These are phyloP conservation scores for Leishmania lainsoni DNA, from an alignment of 208 protist genomes.

Conservation along the genomic window DNA sequence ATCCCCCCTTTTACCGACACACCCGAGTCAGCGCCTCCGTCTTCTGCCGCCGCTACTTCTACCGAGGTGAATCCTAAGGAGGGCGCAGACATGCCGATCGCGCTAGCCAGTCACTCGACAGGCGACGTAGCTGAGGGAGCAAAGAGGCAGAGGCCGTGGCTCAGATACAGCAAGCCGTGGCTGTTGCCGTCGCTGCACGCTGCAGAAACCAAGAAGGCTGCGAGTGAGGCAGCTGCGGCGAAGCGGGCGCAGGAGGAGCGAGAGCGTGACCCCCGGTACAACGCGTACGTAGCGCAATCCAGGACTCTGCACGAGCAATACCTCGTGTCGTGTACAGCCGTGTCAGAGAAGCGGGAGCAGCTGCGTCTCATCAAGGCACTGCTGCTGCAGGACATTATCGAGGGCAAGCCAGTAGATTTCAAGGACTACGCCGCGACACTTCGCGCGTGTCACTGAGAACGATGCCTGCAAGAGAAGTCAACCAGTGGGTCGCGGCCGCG, in stretches of 20 bases:
- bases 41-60: neutral
- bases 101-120: no score
- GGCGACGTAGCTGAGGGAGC: neutral
- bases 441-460: neutral
- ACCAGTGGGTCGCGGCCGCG: neutral
- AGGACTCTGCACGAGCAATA: slow-evolving; percentile 33
- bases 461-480: neutral
- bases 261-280: slow-evolving; percentile 27
- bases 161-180: slow-evolving; percentile 72
- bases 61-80: neutral
- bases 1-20: slow-evolving; percentile 20
- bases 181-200: slow-evolving; percentile 38
- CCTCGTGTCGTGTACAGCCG: slow-evolving; percentile 16
- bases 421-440: slow-evolving; percentile 15
- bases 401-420: slow-evolving; percentile 25
- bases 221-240: slow-evolving; percentile 26
- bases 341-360: slow-evolving; percentile 18
- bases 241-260: slow-evolving; percentile 20
- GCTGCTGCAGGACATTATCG: slow-evolving; percentile 16
- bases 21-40: neutral
- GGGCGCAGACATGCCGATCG: no score
- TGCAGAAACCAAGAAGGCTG: slow-evolving; percentile 41
- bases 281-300: slow-evolving; percentile 27
- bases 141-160: slow-evolving; percentile 46
- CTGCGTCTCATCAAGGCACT: slow-evolving; percentile 25